Conservation (phyloP, 2,329 filamentous ascomycete genomes). For the Salinomyces thailandicus region DNA sequence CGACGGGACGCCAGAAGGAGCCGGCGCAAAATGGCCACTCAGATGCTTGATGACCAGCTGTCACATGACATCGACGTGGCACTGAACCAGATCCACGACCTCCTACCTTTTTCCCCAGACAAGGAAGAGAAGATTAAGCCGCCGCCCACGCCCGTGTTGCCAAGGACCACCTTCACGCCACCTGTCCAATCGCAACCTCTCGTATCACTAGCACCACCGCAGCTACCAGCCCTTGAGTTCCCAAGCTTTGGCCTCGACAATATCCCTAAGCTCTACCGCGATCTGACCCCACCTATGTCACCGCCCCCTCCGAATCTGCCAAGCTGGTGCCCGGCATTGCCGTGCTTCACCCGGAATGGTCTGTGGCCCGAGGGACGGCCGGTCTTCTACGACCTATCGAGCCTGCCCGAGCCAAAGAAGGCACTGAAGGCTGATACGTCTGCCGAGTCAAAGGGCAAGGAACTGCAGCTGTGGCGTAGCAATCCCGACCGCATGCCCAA, state of each 20-base stretch:
- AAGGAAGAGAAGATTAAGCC: constrained; percentile 1
- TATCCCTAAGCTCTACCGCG: constrained; percentile 10
- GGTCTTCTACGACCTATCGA: constrained; percentile 21
- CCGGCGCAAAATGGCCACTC: constrained; percentile 18
- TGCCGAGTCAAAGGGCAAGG: constrained; percentile 4
- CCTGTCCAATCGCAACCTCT: constrained; percentile 6
- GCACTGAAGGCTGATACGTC: not conserved
- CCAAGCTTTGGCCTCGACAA: constrained; percentile 10
- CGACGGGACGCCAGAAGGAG: constrained; percentile 22
- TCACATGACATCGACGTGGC: constrained; percentile 19
- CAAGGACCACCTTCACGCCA: not conserved
- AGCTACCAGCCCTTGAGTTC: constrained; percentile 17
- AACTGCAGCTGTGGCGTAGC: constrained; percentile 14
- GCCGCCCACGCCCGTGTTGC: not conserved
- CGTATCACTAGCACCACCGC: constrained; percentile 12
- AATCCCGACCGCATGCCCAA: constrained; percentile 10
- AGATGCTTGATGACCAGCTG: constrained; percentile 22
- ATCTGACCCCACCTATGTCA: constrained; percentile 5
- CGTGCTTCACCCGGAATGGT: constrained; percentile 14
- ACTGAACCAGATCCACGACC: constrained; percentile 14
- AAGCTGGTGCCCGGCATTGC: constrained; percentile 20
- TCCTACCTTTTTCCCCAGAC: constrained; percentile 5
- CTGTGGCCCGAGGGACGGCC: constrained; percentile 15
- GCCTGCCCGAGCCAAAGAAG: constrained; percentile 13
- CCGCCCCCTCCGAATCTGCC: constrained; percentile 11